Conservation (phyloP, 192 early-diverging fungal genomes). For the Dispira simplex region DNA sequence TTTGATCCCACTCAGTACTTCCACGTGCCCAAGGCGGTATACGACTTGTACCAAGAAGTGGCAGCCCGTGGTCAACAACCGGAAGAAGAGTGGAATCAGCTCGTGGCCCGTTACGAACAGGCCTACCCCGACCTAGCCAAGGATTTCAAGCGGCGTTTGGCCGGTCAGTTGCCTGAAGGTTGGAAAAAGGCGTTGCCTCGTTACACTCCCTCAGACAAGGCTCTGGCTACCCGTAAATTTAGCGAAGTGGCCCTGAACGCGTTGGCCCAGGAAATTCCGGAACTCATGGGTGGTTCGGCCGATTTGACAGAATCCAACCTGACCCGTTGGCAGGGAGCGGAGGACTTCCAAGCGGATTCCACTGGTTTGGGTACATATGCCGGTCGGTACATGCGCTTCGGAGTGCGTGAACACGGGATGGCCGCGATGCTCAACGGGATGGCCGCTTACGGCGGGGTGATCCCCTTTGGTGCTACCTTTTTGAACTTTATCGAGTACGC, state of each 20-base stretch:
- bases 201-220: slow-evolving; percentile 65
- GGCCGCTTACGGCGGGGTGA: slow-evolving; percentile 65
- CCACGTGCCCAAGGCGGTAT: slow-evolving; percentile 50
- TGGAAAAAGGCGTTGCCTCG: slow-evolving; percentile 58
- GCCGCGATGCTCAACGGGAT: slow-evolving; percentile 85
- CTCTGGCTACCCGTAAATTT: slow-evolving; percentile 77
- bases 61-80: slow-evolving; percentile 38
- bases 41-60: slow-evolving; percentile 30
- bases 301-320: slow-evolving; percentile 95
- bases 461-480: slow-evolving; percentile 83
- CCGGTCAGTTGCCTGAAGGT: slow-evolving; percentile 50
- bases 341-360: slow-evolving; percentile 73
- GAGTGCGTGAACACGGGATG: slow-evolving; percentile 98
- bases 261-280: slow-evolving; percentile 61
- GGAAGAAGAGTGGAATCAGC: slow-evolving; percentile 60
- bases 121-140: slow-evolving; percentile 50
- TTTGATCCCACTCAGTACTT: slow-evolving; percentile 66
- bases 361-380: slow-evolving; percentile 63
- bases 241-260: slow-evolving; percentile 75
- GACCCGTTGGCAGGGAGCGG: slow-evolving; percentile 89
- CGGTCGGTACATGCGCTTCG: slow-evolving; percentile 85
- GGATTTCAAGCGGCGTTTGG: slow-evolving; percentile 62
- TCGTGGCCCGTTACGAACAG: slow-evolving; percentile 49
- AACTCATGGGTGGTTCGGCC: slow-evolving; percentile 87
- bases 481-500: slow-evolving; percentile 83